Evolutionary conservation across 2,329 filamentous ascomycete genomes (phyloP).

Genomic region (Aspergillus udagawae): DNA sequence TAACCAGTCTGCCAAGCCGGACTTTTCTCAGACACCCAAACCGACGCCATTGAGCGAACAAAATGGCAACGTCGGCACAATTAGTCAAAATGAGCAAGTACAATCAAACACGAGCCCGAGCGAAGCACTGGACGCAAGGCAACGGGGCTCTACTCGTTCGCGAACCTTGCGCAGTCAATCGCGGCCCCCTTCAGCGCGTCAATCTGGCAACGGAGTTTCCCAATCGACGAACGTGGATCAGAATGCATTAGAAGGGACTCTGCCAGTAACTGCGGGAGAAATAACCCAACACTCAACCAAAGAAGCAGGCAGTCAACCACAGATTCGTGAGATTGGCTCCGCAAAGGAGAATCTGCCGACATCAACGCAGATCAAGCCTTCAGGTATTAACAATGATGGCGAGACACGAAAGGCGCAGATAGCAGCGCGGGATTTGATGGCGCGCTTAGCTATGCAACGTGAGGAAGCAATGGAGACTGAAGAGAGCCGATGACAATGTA

Average conservation of each 20-base stretch:
- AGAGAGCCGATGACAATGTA: conserved; percentile 14
- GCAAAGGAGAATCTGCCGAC: conserved; percentile 12
- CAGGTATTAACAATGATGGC: conserved; percentile 9
- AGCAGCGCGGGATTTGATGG: conserved; percentile 32
- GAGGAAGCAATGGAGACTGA: conserved; percentile 38
- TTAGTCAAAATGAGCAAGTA: conserved; percentile 9
- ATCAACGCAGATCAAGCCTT: not conserved
- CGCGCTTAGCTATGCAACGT: conserved; percentile 34
- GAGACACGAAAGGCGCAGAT: conserved; percentile 32
- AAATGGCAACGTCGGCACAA: conserved; percentile 14
- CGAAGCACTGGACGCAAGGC: conserved; percentile 1
- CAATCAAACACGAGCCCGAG: conserved; percentile 9
- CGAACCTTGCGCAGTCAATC: conserved; percentile 16
- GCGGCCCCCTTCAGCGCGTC: conserved; percentile 6
- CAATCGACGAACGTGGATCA: not conserved
- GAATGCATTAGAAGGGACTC: not conserved
- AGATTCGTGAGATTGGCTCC: not conserved
- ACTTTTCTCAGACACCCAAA: conserved; percentile 10
- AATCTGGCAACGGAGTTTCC: not conserved
- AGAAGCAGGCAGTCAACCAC: not conserved
- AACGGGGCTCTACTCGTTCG: conserved; percentile 7
- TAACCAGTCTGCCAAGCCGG: conserved; percentile 12
- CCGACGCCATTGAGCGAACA: conserved; percentile 14
- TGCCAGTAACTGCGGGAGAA: not conserved
- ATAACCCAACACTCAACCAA: not conserved